Evolutionary conservation across 2,329 filamentous ascomycete species (phyloP).

Genomic region (Beauveria sp.): DNA sequence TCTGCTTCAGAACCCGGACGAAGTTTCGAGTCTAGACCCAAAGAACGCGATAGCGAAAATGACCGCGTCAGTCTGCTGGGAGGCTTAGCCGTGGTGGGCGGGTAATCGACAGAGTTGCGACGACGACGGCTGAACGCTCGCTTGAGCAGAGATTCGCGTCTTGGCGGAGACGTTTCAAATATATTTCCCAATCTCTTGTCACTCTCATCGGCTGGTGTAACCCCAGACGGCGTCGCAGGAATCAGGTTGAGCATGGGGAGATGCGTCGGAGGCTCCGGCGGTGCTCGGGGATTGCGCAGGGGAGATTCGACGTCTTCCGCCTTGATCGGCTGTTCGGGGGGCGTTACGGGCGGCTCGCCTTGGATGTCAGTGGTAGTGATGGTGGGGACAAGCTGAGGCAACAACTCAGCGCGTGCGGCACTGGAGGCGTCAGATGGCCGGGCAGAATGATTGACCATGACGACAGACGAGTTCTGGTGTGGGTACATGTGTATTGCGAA

Average conservation of each 20-base stretch:
- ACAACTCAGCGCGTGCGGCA: conserved; percentile 18
- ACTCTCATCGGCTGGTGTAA: conserved; percentile 47
- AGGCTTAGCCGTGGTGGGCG: conserved; percentile 30
- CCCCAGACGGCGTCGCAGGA: conserved; percentile 53
- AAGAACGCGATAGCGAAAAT: conserved; percentile 43
- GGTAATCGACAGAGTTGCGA: conserved; percentile 34
- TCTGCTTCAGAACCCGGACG: conserved; percentile 21
- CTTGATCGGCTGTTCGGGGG: conserved; percentile 40
- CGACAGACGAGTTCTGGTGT: conserved; percentile 56
- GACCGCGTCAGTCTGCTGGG: conserved; percentile 40
- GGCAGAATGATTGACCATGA: conserved; percentile 50
- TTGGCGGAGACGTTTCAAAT: conserved; percentile 40
- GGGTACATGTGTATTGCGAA: conserved; percentile 54
- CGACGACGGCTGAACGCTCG: conserved; percentile 45
- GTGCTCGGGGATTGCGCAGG: conserved; percentile 52
- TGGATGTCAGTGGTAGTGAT: conserved; percentile 33
- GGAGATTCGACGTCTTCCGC: conserved; percentile 53
- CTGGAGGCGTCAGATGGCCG: conserved; percentile 40
- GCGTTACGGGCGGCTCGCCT: conserved; percentile 38
- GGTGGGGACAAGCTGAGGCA: conserved; percentile 23
- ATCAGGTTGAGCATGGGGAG: conserved; percentile 48
- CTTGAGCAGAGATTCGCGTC: conserved; percentile 43
- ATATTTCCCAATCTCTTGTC: conserved; percentile 46
- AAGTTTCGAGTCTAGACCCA: conserved; percentile 23
- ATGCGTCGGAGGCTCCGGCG: conserved; percentile 42